Conservation (phyloP, 768 basidiomycete species). For the Mycena rosella region DNA sequence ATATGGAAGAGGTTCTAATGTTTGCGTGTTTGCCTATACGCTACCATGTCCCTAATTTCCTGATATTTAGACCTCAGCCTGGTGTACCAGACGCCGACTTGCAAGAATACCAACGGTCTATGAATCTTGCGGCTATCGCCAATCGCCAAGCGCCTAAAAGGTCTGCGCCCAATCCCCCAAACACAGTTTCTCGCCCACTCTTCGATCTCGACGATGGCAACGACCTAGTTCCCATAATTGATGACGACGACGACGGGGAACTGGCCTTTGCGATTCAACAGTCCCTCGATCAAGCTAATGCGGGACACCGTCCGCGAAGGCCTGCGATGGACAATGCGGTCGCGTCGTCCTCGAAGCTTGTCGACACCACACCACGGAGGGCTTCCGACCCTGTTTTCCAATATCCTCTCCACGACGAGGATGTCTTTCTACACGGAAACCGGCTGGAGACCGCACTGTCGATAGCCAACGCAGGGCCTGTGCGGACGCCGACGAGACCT, state of each 20-base stretch:
- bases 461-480: constrained; percentile 70
- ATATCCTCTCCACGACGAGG: constrained; percentile 49
- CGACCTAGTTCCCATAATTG: constrained; percentile 35
- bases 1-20: constrained; percentile 89
- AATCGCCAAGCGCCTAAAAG: constrained; percentile 60
- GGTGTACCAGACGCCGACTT: constrained; percentile 69
- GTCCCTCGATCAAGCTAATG: constrained; percentile 60
- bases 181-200: constrained; percentile 53
- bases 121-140: constrained; percentile 72
- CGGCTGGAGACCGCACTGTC: constrained; percentile 77
- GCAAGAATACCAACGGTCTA: constrained; percentile 68
- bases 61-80: constrained; percentile 48
- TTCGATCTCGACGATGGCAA: constrained; percentile 65
- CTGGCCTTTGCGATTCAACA: constrained; percentile 49
- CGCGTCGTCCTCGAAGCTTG: constrained; percentile 34
- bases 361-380: constrained; percentile 15
- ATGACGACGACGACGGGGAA: constrained; percentile 60
- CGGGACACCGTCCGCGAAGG: constrained; percentile 5
- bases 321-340: constrained; percentile 32
- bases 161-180: constrained; percentile 40
- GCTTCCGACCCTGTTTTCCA: constrained; percentile 22
- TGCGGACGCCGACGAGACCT: constrained; percentile 37
- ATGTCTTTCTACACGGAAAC: constrained; percentile 61
- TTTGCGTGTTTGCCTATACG: constrained; percentile 50
- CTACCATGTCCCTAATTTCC: background rate